Evolutionary conservation across 2,329 filamentous ascomycete species (phyloP).

Genomic region (Ophiobolus disseminans): DNA sequence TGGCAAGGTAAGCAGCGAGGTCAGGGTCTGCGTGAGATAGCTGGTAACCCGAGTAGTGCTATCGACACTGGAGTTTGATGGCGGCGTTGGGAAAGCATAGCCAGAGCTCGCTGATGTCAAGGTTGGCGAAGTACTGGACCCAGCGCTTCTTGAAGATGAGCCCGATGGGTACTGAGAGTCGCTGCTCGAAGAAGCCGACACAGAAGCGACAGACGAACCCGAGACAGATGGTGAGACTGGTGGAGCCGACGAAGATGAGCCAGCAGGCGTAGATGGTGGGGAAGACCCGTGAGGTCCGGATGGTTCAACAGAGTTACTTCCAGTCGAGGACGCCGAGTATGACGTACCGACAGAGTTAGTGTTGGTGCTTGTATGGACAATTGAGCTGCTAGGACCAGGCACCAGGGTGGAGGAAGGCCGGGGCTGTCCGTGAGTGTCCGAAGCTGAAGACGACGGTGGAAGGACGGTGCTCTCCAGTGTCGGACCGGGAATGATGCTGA

Average conservation of each 20-base stretch:
- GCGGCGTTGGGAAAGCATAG: constrained; percentile 9
- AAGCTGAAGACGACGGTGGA: constrained; percentile 3
- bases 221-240: neutral
- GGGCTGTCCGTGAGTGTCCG: neutral
- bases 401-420: neutral
- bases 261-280: constrained; percentile 4
- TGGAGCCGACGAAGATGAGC: constrained; percentile 8
- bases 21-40: constrained; percentile 29
- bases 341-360: constrained; percentile 1
- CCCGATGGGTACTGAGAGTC: constrained; percentile 4
- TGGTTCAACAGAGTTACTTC: neutral
- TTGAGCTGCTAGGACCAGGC: neutral
- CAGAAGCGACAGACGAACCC: neutral
- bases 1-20: constrained; percentile 26
- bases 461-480: constrained; percentile 8
- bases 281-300: constrained; percentile 7
- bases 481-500: constrained; percentile 14
- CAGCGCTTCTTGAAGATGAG: neutral
- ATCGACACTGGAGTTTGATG: constrained; percentile 13
- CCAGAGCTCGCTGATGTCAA: constrained; percentile 17
- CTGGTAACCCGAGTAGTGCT: constrained; percentile 36
- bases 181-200: neutral
- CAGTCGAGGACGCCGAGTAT: constrained; percentile 1
- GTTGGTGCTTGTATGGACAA: neutral
- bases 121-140: constrained; percentile 15